These are phyloP conservation scores for Euphorbia lathyris DNA, from an alignment of 345 rosid species.

Conservation along the genomic window DNA sequence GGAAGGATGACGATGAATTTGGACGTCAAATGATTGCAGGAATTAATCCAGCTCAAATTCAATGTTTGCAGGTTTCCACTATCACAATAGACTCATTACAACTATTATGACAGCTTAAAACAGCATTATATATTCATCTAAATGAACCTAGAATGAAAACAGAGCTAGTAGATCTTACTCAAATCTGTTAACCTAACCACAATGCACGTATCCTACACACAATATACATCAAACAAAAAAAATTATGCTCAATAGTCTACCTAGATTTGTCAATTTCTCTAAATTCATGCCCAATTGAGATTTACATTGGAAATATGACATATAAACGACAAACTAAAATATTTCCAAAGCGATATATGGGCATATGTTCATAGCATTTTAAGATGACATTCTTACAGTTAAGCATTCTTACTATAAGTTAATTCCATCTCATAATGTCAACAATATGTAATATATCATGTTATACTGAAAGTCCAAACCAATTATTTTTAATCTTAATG, in stretches of 20 bases:
- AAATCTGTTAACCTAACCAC: not conserved
- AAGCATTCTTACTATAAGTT: not conserved
- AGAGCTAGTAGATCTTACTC: not conserved
- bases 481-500: not conserved
- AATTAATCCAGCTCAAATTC: conserved; percentile 63
- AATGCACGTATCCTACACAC: not conserved
- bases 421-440: not conserved
- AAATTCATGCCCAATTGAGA: not conserved
- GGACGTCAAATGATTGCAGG: conserved; percentile 88
- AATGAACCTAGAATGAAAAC: not conserved
- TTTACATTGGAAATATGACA: not conserved
- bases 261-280: not conserved
- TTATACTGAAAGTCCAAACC: not conserved
- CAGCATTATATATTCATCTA: not conserved
- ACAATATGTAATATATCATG: not conserved
- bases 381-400: not conserved
- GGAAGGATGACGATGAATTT: conserved; percentile 78
- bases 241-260: not conserved
- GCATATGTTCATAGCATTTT: not conserved
- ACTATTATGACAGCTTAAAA: not conserved
- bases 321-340: not conserved
- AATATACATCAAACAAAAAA: not conserved
- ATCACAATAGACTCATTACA: not conserved
- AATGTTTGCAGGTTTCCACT: conserved; percentile 40
- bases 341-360: not conserved